Evolutionary conservation across 2,329 filamentous ascomycete genomes (phyloP).

Genomic region (Alternaria gansuensis): DNA sequence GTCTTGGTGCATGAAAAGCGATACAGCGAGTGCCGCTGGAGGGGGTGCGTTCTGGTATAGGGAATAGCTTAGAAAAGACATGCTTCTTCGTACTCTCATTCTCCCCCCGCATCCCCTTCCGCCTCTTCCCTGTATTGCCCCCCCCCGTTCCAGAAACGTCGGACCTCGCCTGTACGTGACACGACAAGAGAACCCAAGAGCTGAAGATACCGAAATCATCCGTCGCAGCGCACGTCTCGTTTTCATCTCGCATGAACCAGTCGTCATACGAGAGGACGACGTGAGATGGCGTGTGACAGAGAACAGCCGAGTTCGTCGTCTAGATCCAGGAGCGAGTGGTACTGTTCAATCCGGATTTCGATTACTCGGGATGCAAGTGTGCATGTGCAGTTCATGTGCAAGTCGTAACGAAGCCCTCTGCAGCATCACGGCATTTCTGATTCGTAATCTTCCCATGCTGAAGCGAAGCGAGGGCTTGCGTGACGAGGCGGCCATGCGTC

Average conservation of each 20-base stretch:
- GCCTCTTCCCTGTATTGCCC: neutral
- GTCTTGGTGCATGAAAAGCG: too few species aligned
- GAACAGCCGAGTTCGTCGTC: neutral
- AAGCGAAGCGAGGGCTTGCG: neutral
- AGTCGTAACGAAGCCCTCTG: too few species aligned
- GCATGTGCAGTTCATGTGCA: too few species aligned
- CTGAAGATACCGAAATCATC: neutral
- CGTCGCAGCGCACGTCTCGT: constrained; percentile 12
- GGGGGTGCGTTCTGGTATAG: neutral
- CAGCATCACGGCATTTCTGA: neutral
- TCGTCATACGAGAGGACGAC: neutral
- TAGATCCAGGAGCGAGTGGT: too few species aligned
- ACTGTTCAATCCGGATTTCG: too few species aligned
- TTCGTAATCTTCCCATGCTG: neutral
- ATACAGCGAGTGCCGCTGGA: too few species aligned
- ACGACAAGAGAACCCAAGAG: neutral
- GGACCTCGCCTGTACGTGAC: constrained; percentile 23
- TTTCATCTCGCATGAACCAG: constrained; percentile 9
- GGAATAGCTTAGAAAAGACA: neutral
- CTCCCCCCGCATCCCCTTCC: neutral
- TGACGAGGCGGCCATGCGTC: neutral
- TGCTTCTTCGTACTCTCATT: neutral
- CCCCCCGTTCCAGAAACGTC: neutral
- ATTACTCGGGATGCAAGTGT: too few species aligned
- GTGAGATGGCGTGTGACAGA: constrained; percentile 4